A percentile compares a stretch with the other conserved stretches of the same genome.
phyloP scores from a whole-genome alignment of 148 eudicot genomes.

The Spergularia bocconei region DNA sequence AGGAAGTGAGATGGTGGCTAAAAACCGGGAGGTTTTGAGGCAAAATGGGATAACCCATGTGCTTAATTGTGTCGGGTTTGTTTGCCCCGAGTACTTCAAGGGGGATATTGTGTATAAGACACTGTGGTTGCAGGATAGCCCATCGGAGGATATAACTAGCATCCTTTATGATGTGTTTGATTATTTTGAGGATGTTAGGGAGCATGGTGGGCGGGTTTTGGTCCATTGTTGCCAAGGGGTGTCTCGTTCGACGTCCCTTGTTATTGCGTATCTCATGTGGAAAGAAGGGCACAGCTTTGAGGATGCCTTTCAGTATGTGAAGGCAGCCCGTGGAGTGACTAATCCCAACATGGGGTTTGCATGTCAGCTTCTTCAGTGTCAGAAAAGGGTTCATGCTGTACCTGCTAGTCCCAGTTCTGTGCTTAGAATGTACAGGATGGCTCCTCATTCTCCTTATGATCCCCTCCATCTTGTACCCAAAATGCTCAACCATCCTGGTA shows the following conservation, averaged over 20 bases:
- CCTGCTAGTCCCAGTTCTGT: constrained; percentile 83
- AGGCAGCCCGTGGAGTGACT: constrained; percentile 82
- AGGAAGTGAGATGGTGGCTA: constrained; percentile 87
- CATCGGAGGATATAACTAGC: constrained; percentile 91
- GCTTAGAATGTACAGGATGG: constrained; percentile 85
- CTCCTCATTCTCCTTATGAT: constrained; percentile 94
- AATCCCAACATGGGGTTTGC: constrained; percentile 98
- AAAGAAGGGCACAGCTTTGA: constrained; percentile 75
- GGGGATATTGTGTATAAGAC: constrained; percentile 80
- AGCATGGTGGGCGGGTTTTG: constrained; percentile 76
- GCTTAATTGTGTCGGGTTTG: constrained; percentile 91
- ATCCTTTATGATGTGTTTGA: constrained; percentile 92
- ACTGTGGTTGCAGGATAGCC: constrained; percentile 92
- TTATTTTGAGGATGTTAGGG: constrained; percentile 91
- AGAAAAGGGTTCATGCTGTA: constrained; percentile 72
- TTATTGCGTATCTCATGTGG: constrained; percentile 97
- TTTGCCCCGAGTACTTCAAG: constrained; percentile 91
- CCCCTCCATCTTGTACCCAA: constrained; percentile 98
- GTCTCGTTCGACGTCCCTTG: constrained; percentile 84
- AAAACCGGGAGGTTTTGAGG: constrained; percentile 59
- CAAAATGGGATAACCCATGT: constrained; percentile 84
- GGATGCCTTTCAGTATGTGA: constrained; percentile 81
- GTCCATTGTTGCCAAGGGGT: constrained; percentile 97
- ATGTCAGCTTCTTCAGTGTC: constrained; percentile 87
- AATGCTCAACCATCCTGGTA: constrained; percentile 53